Base-by-base conservation (phyloP, 2,329 filamentous ascomycete species). In the Neophaeococcomyces mojaviensis region DNA sequence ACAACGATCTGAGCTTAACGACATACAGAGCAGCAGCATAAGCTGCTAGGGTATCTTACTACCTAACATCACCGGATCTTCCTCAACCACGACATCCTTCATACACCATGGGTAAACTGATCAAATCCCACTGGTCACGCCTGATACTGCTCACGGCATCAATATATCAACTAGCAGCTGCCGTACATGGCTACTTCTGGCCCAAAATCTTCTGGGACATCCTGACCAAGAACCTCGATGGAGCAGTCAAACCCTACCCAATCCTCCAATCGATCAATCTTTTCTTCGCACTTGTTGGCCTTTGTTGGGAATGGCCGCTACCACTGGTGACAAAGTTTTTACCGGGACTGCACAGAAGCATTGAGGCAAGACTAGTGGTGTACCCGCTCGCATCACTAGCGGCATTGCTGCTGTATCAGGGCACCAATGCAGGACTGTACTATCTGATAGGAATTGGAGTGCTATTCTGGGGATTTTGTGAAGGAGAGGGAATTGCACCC, bases 171-270 rank as follows among this genome's bases (percentile, higher is more conserved):
- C 68, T 96, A 53, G 81, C 74, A 49, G 88, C 88, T 50, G 82
- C 84, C 13, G 70, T 98, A 47, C 79, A 94, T 69, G 82, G 79
- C 61, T 95, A 92, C 76, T 90, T 98, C 78, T 98, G 89, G 88
- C 92, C 92, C 55, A 98, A 98, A 67, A 84, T 98, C 62, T 94
- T 98, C 70, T 98, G 86, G 84, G 92, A 98, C 68, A 95, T 95
- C 65, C 69, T 92, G 55, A 96, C 90, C 50, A 88, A 87, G 61
- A 88, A 87, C 58, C 81, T 98, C 58, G 87, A 98, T 62, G 76
- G 72, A 46, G 86, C 84, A 39, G 87, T 97, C 51, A 88, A 85
- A 60, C 90, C 90, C 1, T 66, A 92, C n/a, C 92, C 92, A 1
- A 73, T 88, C 41, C 74, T 98, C 13, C 92, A 98, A 64, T 86